Evolutionary conservation across 768 basidiomycete genomes (phyloP).

Genomic region (Serendipita sp.): DNA sequence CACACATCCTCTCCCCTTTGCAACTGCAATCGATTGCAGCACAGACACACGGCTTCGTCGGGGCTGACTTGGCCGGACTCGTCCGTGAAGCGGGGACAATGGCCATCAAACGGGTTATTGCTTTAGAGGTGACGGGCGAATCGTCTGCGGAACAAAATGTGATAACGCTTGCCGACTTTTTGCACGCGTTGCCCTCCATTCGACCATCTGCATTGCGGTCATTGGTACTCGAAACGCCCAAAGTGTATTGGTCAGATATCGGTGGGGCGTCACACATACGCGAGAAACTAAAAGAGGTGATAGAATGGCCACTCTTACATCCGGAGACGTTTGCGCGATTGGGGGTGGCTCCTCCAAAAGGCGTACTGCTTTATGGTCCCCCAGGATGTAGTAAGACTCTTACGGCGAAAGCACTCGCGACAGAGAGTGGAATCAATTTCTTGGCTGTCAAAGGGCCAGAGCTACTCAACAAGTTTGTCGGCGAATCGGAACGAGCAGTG

Average conservation of each 20-base stretch:
- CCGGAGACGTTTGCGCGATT: constrained; percentile 74
- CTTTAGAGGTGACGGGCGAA: constrained; percentile 12
- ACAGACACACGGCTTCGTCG: constrained; percentile 89
- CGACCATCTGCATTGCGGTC: constrained; percentile 92
- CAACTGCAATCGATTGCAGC: constrained; percentile 54
- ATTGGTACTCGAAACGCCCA: constrained; percentile 73
- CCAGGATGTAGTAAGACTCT: constrained; percentile 97
- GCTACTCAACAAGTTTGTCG: constrained; percentile 93
- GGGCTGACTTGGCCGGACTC: constrained; percentile 84
- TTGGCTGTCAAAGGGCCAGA: constrained; percentile 96
- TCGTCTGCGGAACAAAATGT: constrained; percentile 19
- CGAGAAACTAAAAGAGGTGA: constrained; percentile 71
- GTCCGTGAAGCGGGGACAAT: constrained; percentile 84
- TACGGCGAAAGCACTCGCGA: constrained; percentile 79
- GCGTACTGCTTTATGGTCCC: constrained; percentile 83
- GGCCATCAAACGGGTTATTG: constrained; percentile 74
- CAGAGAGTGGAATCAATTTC: constrained; percentile 89
- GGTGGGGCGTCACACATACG: constrained; percentile 75
- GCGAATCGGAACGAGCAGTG: constrained; percentile 90
- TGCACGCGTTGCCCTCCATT: constrained; percentile 54
- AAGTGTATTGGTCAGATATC: constrained; percentile 71
- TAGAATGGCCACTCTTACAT: constrained; percentile 90
- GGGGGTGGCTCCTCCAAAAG: constrained; percentile 77
- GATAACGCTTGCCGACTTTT: constrained; percentile 47
- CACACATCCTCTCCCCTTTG: constrained; percentile 45